These are phyloP conservation scores for Paramecium sonneborni DNA, from an alignment of 73 alveolate species.

Conservation along the genomic window DNA sequence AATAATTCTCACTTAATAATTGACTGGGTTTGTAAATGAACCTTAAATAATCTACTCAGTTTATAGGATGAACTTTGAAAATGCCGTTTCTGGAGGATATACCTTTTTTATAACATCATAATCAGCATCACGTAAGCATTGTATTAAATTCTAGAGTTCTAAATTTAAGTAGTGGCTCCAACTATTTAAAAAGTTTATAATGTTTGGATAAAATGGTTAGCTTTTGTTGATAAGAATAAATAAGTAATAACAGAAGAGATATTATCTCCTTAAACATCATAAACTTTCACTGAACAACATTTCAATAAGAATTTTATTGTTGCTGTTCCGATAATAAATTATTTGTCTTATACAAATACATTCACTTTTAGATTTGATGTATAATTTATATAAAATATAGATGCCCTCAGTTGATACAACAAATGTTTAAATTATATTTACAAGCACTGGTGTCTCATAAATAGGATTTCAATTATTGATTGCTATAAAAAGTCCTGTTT, in stretches of 20 bases:
- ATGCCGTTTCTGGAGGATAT: constrained; percentile 8
- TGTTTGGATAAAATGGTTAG: constrained; percentile 17
- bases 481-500: not conserved
- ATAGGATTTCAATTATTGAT: not conserved
- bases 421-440: not conserved
- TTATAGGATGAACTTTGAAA: not conserved
- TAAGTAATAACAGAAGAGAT: not conserved
- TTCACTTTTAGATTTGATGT: constrained; percentile 9
- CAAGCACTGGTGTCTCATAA: not conserved
- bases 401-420: not conserved
- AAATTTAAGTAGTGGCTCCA: not conserved
- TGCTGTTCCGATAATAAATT: not conserved
- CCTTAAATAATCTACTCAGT: not conserved
- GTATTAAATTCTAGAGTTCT: not conserved
- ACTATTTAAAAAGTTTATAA: not conserved
- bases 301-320: not conserved
- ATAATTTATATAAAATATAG: not conserved
- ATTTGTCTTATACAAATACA: not conserved
- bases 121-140: not conserved
- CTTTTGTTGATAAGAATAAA: not conserved
- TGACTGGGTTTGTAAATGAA: not conserved
- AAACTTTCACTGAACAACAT: not conserved
- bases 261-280: not conserved
- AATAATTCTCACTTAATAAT: not conserved
- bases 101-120: not conserved